Base-by-base conservation (phyloP, 495 filamentous ascomycete genomes). In the Penicillium subrubescens region DNA sequence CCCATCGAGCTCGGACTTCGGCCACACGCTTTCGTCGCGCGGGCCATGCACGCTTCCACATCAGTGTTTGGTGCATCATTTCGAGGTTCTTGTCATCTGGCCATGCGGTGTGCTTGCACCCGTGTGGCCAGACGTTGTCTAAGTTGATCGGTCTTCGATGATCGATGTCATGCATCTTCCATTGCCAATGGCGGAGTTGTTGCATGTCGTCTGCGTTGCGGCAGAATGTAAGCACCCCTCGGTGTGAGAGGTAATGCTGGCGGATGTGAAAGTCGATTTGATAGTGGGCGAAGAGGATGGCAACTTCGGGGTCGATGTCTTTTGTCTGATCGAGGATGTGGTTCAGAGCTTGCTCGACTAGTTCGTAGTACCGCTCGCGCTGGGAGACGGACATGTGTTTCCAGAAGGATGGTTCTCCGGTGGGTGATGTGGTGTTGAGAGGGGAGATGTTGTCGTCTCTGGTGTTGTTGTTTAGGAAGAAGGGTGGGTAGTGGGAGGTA, bases 211-310 rank as follows among this genome's bases (percentile, higher is more conserved):
- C 50, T 17, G 62, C 59, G 25, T 73, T 64, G 11, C 73, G 76
- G 39, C 75, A 77, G 27, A 78, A 54, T 3, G 61, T 67, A 12
- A 79, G 50, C 1, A 71, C 54, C 2, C 70, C 67, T 5, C 71
- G 61, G 12, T 62, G 61, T 7, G 61, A 21, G 12, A 78, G 60
- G 25, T 73, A 72, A 56, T 81, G 79, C 43, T 76, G 68, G 7
- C 71, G 73, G 29, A 79, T 72, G 54, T 81, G 79, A 35, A 67
- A 77, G 44, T 79, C 77, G 1, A 73, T 65, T 27, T 69, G 63
- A 41, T 79, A 79, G 29, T 68, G 73, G 8, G 77, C 77, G 55
- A 75, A 72, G 3, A 66, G 57, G 0, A 67, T 53, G 15, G 65
- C 65, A 0, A 59, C 27, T 11, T 70, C 52, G 0, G 63, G 50